phyloP scores from a whole-genome alignment of 1,284 basidiomycete species.

The Thecaphora thlaspeos region DNA sequence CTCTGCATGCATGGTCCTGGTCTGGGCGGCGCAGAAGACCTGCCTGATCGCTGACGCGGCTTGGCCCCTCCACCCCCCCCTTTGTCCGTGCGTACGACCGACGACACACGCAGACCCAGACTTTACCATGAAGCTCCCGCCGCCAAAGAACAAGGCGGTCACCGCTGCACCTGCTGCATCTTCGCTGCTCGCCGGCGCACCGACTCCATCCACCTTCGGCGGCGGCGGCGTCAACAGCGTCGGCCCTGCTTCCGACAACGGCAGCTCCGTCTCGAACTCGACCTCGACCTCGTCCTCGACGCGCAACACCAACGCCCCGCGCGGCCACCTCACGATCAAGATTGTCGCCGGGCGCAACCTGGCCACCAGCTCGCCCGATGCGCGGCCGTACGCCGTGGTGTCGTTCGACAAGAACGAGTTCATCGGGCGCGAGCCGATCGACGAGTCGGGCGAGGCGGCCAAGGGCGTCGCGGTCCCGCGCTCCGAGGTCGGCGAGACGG shows the following conservation, averaged over 20 bases:
- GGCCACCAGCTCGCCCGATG: constrained; percentile 58
- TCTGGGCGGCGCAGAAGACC: too few relatives aligned
- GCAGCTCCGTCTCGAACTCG: constrained; percentile 3
- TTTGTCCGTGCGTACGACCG: background rate
- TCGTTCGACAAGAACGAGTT: constrained; percentile 99
- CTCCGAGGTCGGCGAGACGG: constrained; percentile 65
- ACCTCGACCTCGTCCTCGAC: constrained; percentile 19
- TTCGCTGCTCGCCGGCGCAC: background rate
- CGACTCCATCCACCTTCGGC: constrained; percentile 4
- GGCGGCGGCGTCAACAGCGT: constrained; percentile 2
- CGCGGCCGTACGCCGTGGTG: constrained; percentile 91
- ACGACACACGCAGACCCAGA: constrained; percentile 38
- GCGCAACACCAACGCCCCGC: constrained; percentile 57
- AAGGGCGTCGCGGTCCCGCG: constrained; percentile 73
- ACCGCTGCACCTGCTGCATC: constrained; percentile 3
- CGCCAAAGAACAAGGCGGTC: constrained; percentile 36
- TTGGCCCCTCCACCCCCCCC: background rate
- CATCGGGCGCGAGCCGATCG: constrained; percentile 82
- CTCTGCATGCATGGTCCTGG: too few relatives aligned
- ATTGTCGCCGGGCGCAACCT: constrained; percentile 89
- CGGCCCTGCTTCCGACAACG: background rate
- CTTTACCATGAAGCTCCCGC: constrained; percentile 55
- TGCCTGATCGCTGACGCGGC: too few relatives aligned
- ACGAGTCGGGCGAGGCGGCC: constrained; percentile 80
- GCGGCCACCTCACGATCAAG: constrained; percentile 89